phyloP scores from a whole-genome alignment of 345 rosid genomes.

The Ceriops tagal region DNA sequence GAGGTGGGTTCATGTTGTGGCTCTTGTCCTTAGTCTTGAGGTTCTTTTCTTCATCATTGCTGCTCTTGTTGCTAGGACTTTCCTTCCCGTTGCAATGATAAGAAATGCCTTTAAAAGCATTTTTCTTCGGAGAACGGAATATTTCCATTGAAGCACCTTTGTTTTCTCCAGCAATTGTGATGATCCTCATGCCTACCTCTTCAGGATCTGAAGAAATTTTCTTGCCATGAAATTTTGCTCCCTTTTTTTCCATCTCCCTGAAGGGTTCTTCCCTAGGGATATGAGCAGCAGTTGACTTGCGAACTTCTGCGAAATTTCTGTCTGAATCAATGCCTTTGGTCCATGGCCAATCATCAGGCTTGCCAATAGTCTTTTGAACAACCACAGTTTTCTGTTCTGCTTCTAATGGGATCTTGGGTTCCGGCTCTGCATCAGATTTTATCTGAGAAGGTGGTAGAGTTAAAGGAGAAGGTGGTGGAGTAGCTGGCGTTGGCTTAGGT shows the following conservation, averaged over 20 bases:
- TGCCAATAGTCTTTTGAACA: slow-evolving; percentile 44
- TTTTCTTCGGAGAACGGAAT: slow-evolving; percentile 40
- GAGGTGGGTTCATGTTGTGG: slow-evolving; percentile 24
- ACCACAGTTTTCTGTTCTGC: slow-evolving; percentile 66
- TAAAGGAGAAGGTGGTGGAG: slow-evolving; percentile 70
- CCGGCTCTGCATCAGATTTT: slow-evolving; percentile 30
- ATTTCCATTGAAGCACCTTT: slow-evolving; percentile 89
- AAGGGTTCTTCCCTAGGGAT: slow-evolving; percentile 16
- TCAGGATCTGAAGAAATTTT: slow-evolving; percentile 42
- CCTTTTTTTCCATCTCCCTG: slow-evolving; percentile 16
- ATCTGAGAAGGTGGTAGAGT: slow-evolving; percentile 65
- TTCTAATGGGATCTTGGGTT: slow-evolving; percentile 41
- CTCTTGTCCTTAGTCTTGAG: slow-evolving; percentile 31
- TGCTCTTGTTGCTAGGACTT: slow-evolving; percentile 39
- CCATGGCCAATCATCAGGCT: slow-evolving; percentile 26
- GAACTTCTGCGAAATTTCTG: slow-evolving; percentile 14
- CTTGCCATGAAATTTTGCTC: slow-evolving; percentile 27
- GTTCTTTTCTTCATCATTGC: slow-evolving; percentile 35
- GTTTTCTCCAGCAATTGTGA: slow-evolving; percentile 89
- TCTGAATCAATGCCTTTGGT: slow-evolving; percentile 4
- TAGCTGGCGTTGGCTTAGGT: slow-evolving; percentile 34
- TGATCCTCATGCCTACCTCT: slow-evolving; percentile 42
- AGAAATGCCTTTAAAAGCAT: slow-evolving; percentile 23
- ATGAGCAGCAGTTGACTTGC: slow-evolving; percentile 19
- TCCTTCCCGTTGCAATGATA: slow-evolving; percentile 25